These are phyloP conservation scores for Thalassiosira hispida DNA, from an alignment of 352 stramenopile genomes.

Conservation along the genomic window DNA sequence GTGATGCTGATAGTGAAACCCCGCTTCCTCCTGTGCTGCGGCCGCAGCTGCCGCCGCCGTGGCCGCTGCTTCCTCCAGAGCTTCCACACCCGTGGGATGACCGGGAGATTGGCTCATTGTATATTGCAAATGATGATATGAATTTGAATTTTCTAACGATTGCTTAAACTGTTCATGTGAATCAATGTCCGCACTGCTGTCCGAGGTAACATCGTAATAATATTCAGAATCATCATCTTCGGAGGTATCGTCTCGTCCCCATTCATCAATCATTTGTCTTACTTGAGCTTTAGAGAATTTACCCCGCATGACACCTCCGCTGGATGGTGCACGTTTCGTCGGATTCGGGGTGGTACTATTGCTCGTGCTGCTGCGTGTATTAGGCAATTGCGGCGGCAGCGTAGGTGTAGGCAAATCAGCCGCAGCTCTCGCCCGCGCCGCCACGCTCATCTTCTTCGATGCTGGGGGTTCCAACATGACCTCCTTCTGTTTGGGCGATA, in stretches of 20 bases:
- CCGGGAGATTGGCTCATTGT: slow-evolving; percentile 4
- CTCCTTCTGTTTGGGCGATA: neutral
- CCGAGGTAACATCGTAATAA: neutral
- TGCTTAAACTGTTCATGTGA: neutral
- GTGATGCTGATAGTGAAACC: slow-evolving; percentile 40
- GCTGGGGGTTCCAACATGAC: neutral
- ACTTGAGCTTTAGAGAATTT: slow-evolving; percentile 37
- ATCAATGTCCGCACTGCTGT: neutral
- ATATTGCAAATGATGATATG: slow-evolving; percentile 24
- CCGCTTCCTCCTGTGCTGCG: neutral
- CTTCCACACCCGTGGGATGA: neutral
- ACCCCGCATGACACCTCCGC: slow-evolving; percentile 20
- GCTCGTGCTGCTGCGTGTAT: neutral
- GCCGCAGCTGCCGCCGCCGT: neutral
- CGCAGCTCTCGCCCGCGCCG: slow-evolving; percentile 18
- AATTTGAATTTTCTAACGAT: slow-evolving; percentile 5
- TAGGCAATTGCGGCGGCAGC: neutral
- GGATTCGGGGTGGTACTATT: neutral
- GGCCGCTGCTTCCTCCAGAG: neutral
- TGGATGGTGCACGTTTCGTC: slow-evolving; percentile 5
- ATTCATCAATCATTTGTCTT: slow-evolving; percentile 23
- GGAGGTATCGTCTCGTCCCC: slow-evolving; percentile 28
- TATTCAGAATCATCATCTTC: slow-evolving; percentile 19
- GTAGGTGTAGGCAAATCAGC: slow-evolving; percentile 5
- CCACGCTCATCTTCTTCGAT: slow-evolving; percentile 12